Evolutionary conservation across 2,329 filamentous ascomycete species (phyloP).

Genomic region (Akanthomyces muscarius): DNA sequence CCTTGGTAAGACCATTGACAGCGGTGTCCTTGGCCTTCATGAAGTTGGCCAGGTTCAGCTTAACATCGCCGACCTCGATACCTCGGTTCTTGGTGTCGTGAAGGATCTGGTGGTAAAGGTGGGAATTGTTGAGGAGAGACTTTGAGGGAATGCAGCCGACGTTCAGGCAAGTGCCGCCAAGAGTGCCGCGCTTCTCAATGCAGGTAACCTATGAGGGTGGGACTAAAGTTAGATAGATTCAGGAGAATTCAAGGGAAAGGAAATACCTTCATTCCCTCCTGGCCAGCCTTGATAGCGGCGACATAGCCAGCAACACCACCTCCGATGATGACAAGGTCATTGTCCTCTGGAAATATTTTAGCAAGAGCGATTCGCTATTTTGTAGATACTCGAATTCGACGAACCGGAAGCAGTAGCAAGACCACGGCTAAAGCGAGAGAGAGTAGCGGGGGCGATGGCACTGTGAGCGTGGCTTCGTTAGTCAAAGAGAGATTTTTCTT

Average conservation of each 20-base stretch:
- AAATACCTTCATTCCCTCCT: constrained; percentile 88
- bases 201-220: constrained; percentile 68
- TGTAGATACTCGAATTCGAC: constrained; percentile 26
- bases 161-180: constrained; percentile 97
- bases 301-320: constrained; percentile 98
- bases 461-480: constrained; percentile 31
- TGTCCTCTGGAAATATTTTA: constrained; percentile 66
- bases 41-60: constrained; percentile 90
- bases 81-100: constrained; percentile 97
- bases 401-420: constrained; percentile 57
- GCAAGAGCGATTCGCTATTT: constrained; percentile 20
- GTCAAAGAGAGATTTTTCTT: constrained; percentile 21
- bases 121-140: constrained; percentile 98
- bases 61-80: constrained; percentile 95
- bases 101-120: constrained; percentile 93
- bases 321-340: constrained; percentile 95
- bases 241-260: not conserved
- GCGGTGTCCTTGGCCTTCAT: constrained; percentile 99
- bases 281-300: constrained; percentile 96
- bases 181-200: constrained; percentile 94
- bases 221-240: constrained; percentile 15
- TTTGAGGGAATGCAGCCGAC: constrained; percentile 99
- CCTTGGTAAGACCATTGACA: constrained; percentile 85
- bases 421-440: constrained; percentile 52
- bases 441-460: constrained; percentile 41